These are phyloP conservation scores for cucumber (Cucumis sativus) DNA, from an alignment of 306 rosid species.

Conservation along the genomic window Cucumber_9930_V3 NC_026657.2:3808501-3809000, in stretches of 20 bases:
- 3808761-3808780: constrained; percentile 55
- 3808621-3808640: neutral
- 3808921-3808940: neutral
- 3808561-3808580: neutral
- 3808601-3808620: neutral
- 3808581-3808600: neutral
- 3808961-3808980: neutral
- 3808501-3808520: neutral
- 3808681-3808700: constrained; percentile 33
- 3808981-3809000: neutral
- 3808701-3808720: constrained; percentile 91
- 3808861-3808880: constrained; percentile 84
- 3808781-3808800: constrained; percentile 61
- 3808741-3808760: constrained; percentile 69
- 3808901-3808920: constrained; percentile 58
- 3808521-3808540: neutral
- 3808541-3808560: neutral
- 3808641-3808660: neutral
- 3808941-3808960: neutral
- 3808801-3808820: constrained; percentile 96
- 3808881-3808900: constrained; percentile 90
- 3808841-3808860: constrained; percentile 66
- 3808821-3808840: constrained; percentile 83
- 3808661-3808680: neutral
- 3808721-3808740: constrained; percentile 93